These are phyloP conservation scores for Cinnamomum micranthum DNA, from an alignment of 164 flowering plant species.

Conservation along the genomic window DNA sequence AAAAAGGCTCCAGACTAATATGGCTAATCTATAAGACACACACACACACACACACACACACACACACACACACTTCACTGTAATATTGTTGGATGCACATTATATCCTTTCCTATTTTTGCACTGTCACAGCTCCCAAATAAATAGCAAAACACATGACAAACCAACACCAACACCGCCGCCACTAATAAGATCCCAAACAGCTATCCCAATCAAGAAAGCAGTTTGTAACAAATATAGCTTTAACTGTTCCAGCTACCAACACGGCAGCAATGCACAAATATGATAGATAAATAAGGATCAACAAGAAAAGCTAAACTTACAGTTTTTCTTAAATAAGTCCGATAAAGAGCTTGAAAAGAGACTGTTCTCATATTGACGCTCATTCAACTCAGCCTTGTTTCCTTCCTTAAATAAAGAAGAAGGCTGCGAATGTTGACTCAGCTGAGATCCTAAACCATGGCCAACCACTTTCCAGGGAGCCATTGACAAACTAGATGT, in stretches of 20 bases:
- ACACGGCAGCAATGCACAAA: not conserved
- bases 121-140: not conserved
- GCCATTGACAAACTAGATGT: conserved; percentile 29
- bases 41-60: too few species aligned
- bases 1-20: too few species aligned
- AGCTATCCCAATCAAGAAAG: not conserved
- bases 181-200: not conserved
- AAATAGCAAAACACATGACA: not conserved
- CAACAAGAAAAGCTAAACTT: conserved; percentile 20
- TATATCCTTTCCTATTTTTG: not conserved
- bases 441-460: conserved; percentile 29
- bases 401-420: conserved; percentile 22
- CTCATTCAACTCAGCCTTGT: conserved; percentile 25
- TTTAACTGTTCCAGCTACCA: not conserved
- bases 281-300: not conserved
- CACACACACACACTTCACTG: too few species aligned
- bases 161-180: too few species aligned
- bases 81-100: too few species aligned
- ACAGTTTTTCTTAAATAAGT: conserved; percentile 61
- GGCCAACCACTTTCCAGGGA: conserved; percentile 37
- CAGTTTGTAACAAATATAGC: not conserved
- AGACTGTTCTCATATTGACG: conserved; percentile 62
- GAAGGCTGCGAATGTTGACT: conserved; percentile 25
- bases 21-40: too few species aligned
- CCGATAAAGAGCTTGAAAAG: conserved; percentile 79